phyloP scores from a whole-genome alignment of 106 monocot species.

The Dendrobium nobile region DNA sequence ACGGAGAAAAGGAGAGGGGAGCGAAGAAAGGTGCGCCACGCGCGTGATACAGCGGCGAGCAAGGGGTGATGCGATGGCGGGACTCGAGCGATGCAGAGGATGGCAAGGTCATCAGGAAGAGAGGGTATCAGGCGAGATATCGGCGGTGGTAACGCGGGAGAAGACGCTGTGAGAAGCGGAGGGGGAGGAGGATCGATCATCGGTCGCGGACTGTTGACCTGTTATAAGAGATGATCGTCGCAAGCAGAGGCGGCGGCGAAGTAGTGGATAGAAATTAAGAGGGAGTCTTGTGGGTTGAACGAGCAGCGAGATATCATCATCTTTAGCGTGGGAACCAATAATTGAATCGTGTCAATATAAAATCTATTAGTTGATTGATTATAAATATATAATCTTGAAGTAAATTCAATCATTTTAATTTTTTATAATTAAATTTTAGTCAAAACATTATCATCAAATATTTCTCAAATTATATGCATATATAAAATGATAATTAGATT shows the following conservation, averaged over 20 bases:
- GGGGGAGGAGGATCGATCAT: background rate
- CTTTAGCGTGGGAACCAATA: no score
- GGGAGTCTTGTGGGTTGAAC: background rate
- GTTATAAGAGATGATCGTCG: no score
- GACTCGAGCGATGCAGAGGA: constrained; percentile 50
- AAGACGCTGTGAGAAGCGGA: background rate
- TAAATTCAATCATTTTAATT: no score
- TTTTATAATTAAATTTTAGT: no score
- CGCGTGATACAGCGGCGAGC: constrained; percentile 58
- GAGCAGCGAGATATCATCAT: no score
- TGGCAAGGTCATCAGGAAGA: constrained; percentile 72
- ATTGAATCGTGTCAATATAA: no score
- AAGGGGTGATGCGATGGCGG: constrained; percentile 34
- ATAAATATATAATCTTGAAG: no score
- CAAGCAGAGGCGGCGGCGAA: no score
- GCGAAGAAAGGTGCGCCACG: constrained; percentile 43
- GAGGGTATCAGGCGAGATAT: constrained; percentile 34
- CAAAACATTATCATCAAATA: no score
- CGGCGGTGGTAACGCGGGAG: background rate
- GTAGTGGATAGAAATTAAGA: background rate
- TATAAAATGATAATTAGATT: no score
- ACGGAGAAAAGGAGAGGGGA: constrained; percentile 33
- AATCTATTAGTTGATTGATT: no score
- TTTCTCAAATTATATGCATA: no score
- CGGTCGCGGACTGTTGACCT: background rate